Evolutionary conservation across 148 eudicot genomes (phyloP), one percentile per base, ranked within the genome.

Genomic region (Camellia granthamiana): DNA sequence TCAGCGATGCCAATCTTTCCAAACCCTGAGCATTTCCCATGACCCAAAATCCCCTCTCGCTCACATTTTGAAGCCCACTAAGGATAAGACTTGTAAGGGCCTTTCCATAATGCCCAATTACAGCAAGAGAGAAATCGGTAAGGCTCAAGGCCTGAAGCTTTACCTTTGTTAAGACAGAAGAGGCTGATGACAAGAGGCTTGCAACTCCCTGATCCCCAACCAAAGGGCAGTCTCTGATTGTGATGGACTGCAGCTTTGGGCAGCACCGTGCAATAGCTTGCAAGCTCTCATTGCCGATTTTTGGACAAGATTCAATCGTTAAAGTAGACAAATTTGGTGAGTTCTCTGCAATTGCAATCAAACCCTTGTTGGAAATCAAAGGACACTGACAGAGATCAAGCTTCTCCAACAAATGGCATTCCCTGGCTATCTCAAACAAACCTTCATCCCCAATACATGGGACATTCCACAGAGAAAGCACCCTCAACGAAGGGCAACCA

Each of bases 1-100:
- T 44, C 75, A 96, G 84, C 59, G 92, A 89, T 4, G 79, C 30
- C 56, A 96, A 77, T 65, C 78, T 49, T 82, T 82, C 83, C 42
- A 96, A 89, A 74, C 99, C 93, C 69, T 76, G 72, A 41, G 91
- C 99, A 65, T 84, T 90, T 49, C 95, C 99, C 99, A 96, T 92
- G 41, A 84, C 93, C 94, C 91, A 92, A 81, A 94, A 96, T 23
- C 98, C 99, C 84, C 82, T 92, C 77, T 92, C 92, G 51, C 83
- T 91, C 81, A 91, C 97, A 52, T 84, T 89, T 79, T 77, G 84
- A 46, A 96, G 95, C n/a, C 85, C 82, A 60, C 83, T 69, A 46
- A 96, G 84, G 52, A 76, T 78, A 76, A 96, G 94, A 84, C 72
- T 84, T 16, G 87, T 85, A 42, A 96, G 68, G 23, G 93, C 81